Base-by-base conservation (phyloP, 805 yeast species). In the Teunomyces barrocoloradensis region DNA sequence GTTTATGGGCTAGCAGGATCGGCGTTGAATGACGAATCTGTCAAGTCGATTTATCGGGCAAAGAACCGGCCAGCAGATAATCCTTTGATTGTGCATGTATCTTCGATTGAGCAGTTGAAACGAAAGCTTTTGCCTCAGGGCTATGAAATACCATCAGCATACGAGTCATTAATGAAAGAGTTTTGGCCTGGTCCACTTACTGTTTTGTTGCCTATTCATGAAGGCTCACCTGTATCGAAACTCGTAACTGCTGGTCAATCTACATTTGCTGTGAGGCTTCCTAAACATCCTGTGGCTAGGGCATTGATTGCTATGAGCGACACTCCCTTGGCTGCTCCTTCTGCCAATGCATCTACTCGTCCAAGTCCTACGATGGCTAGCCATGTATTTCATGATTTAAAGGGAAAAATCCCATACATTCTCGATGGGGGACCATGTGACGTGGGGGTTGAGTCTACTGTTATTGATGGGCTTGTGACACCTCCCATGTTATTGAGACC, bases 131-230 rank as follows among this genome's bases (percentile, higher is more conserved):
- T 81, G n/a, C 73, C 76, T 3, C 49, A 65, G 15, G 70, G 66
- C 48, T 67, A 71, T 21, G 68, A 73, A 20, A 78, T 92, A 5
- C 98, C 98, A 0, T 68, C 69, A 1, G 75, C 84, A 0, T 94
- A 94, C 62, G 66, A 71, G 28, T 77, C 81, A 0, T 71, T 94
- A 36, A 72, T 91, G 9, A 74, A 75, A 2, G 75, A 75, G 52
- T 86, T 87, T 57, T 94, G 98, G 98, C 99, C 99, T 0, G 99
- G 99, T 0, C 98, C 99, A 0, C 69, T 94, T 47, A 90, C 97
- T 0, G 88, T 94, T 29, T 65, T 94, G 43, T 68, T 94, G 17
- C 97, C 97, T 0, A 73, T 80, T 4, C 66, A 70, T 25, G 23
- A 54, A 4, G 48, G 32, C 1, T 69, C 77, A 5, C 80, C 80